Evolutionary conservation across 768 basidiomycete genomes (phyloP).

Genomic region (Thelephora aurantiotincta): DNA sequence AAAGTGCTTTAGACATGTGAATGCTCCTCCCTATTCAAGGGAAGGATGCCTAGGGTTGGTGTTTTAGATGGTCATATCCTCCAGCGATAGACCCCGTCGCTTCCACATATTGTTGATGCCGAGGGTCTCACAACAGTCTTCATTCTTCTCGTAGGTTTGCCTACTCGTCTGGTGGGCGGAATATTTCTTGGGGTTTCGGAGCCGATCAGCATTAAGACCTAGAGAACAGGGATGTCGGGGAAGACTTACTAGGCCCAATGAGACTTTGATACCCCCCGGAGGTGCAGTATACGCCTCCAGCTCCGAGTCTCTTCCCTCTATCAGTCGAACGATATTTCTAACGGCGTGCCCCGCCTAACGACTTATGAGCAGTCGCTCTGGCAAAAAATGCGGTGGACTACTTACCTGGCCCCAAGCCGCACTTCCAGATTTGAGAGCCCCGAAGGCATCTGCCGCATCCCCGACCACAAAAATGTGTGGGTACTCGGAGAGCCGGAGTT

Average conservation of each 20-base stretch:
- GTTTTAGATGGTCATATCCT: too few species aligned
- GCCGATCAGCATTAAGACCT: too few species aligned
- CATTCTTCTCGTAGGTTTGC: too few species aligned
- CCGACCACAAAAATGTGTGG: slow-evolving; percentile 48
- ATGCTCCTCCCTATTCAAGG: too few species aligned
- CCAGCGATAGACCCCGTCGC: too few species aligned
- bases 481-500: slow-evolving; percentile 20
- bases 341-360: slow-evolving; percentile 35
- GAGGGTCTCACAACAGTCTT: too few species aligned
- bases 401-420: slow-evolving; percentile 36
- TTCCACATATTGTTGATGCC: too few species aligned
- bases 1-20: too few species aligned
- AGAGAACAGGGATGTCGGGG: neutral
- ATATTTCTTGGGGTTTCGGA: too few species aligned
- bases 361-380: slow-evolving; percentile 2
- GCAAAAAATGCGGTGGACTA: neutral
- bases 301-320: slow-evolving; percentile 10
- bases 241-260: slow-evolving; percentile 38
- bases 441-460: slow-evolving; percentile 51
- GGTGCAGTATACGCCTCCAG: slow-evolving; percentile 33
- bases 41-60: too few species aligned
- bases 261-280: slow-evolving; percentile 43
- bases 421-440: slow-evolving; percentile 47
- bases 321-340: slow-evolving; percentile 35
- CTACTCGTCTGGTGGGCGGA: too few species aligned